Evolutionary conservation across 164 flowering plant species (phyloP), one percentile per base, ranked within the genome.

Genomic region (Umbilicus rupestris): DNA sequence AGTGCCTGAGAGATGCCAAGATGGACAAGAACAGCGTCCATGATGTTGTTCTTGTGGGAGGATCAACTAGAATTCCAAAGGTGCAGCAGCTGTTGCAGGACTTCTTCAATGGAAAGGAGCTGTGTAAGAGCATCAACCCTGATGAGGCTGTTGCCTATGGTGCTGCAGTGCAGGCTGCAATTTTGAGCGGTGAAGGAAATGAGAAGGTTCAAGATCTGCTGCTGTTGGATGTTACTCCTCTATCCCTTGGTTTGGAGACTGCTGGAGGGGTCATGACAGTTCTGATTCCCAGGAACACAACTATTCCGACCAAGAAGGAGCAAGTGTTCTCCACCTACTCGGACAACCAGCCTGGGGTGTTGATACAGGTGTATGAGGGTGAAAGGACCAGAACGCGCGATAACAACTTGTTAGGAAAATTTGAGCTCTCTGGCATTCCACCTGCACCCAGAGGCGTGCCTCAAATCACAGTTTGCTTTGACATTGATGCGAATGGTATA

Each of bases 151-250:
- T 80, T 28, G 83, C 83, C 2, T 78, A 78, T 55, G 83, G 83
- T 57, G 83, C 83, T 45, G 83, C 83, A 20, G 83, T 80, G 22
- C 83, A 80, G 67, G 83, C 81, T n/a, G n/a, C n/a, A n/a, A n/a
- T n/a, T n/a, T n/a, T n/a, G n/a, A n/a, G n/a, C n/a, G n/a, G n/a
- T n/a, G n/a, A n/a, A n/a, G n/a, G n/a, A n/a, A n/a, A n/a, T n/a
- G n/a, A n/a, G n/a, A n/a, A n/a, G n/a, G n/a, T n/a, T n/a, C n/a
- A n/a, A n/a, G n/a, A n/a, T n/a, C n/a, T n/a, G n/a, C n/a, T n/a
- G n/a, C n/a, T n/a, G n/a, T n/a, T n/a, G n/a, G n/a, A n/a, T n/a
- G n/a, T n/a, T n/a, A n/a, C n/a, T n/a, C n/a, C n/a, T n/a, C n/a
- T n/a, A n/a, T n/a, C n/a, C n/a, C n/a, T n/a, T n/a, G n/a, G n/a